Evolutionary conservation across 2,329 filamentous ascomycete species (phyloP), one percentile per base, ranked within the genome.

Genomic region (Xylaria sp.): DNA sequence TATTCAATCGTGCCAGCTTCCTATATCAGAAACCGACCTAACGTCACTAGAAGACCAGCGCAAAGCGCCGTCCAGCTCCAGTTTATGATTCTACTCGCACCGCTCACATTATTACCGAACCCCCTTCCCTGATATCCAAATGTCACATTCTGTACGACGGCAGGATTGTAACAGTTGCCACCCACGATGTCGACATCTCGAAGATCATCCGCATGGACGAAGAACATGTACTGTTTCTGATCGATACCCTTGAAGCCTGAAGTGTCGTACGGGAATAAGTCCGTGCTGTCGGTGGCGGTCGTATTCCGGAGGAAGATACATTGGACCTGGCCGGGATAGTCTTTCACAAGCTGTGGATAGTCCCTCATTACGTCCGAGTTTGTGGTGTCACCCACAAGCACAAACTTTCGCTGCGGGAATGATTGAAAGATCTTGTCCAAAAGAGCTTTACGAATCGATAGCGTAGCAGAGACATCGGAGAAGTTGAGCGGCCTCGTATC

Each of bases 401-500:
- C 86, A 75, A 94, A 94, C 73, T 91, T 92, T 51, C 92, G 86
- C 72, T 90, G 74, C 0, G 92, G 92, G 76, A 90, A 94, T 0
- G 92, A 94, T 77, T 89, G 83, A 78, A 94, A 93, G 70, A 94
- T 82, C 78, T 90, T 92, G 69, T 89, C 84, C 17, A 94, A 85
- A 1, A 94, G 84, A 78, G 84, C 91, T 65, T 86, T 86, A 56
- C 92, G 90, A 75, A 94, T 92, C 5, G 86, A 86, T 45, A 94
- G 84, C 0, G 91, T 93, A 3, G 90, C 91, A n/a, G 81, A 83
- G 12, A 92, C 83, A 71, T 94, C 90, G n/a, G 87, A 90, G 81
- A 94, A 93, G 82, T 94, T 94, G 21, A 94, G 85, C 0, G 92
- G 92, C 0, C 91, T 87, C 0, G 91, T 93, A 74, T 94, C 92